Base-by-base conservation (phyloP, 2,329 filamentous ascomycete genomes). In the Coniella vitis region DNA sequence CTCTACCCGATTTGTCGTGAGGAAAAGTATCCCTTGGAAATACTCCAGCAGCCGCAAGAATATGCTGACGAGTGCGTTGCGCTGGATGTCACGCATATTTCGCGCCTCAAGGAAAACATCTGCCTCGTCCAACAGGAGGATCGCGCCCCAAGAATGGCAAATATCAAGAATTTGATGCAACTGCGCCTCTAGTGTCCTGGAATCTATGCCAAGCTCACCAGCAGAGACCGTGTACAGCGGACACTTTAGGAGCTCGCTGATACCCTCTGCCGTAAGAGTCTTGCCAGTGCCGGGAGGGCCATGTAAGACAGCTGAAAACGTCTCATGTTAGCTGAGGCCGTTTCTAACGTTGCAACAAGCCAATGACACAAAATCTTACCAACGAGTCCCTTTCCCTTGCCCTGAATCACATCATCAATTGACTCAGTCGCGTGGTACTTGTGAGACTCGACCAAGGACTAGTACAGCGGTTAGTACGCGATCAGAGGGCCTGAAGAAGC, bases 1-100 rank as follows among this genome's bases (percentile, higher is more conserved):
- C 70, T 86, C 79, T 1, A 94, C 87, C 1, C 89, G 81, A 63
- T 95, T 95, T 2, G 90, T 95, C 0, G 90, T 95, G 21, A 95
- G 67, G 70, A 95, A 94, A 4, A 95, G 65, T 46, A 95, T 94
- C 3, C 90, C 90, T 61, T 94, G 87, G 68, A 94, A 95, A 64
- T 95, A 95, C 65, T 96, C 90, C 0, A 95, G 73, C 49, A 91
- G 75, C 0, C 89, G 82, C 2, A 95, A 71, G 72, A 95, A 95
- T 59, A 95, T 88, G 63, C 83, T 87, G 45, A 95, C 90, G 1
- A 93, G 78, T 0, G 86, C 85, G 58, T 95, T 95, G 51, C 89
- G 83, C 61, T 90, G 84, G 45, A 94, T 84, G 58, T 95, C 87
- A 55, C 88, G 83, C 59, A 89, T 83, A 41, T 87, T 86, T 2